phyloP scores from a whole-genome alignment of 2,329 filamentous ascomycete species.

The Paraphoma sp. region DNA sequence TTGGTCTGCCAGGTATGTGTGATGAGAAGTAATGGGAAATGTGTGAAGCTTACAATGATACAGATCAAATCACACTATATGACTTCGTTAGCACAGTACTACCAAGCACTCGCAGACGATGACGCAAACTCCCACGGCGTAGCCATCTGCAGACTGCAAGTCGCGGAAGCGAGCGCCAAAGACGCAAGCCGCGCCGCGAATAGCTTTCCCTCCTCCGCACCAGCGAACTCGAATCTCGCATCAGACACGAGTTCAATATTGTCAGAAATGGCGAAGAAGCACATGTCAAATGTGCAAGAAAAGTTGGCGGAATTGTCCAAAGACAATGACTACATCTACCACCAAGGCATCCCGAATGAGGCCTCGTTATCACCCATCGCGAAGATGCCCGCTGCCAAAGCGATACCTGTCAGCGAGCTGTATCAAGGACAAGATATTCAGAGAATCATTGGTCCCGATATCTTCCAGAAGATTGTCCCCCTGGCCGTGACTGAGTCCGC shows the following conservation, averaged over 20 bases:
- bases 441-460: constrained; percentile 92
- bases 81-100: constrained; percentile 88
- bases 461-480: constrained; percentile 96
- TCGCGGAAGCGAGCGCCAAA: constrained; percentile 78
- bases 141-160: constrained; percentile 81
- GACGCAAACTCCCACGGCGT: constrained; percentile 87
- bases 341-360: constrained; percentile 87
- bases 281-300: constrained; percentile 80
- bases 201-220: constrained; percentile 79
- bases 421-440: constrained; percentile 98
- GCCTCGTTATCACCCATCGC: constrained; percentile 80
- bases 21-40: background rate
- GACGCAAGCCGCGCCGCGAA: constrained; percentile 79
- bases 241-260: constrained; percentile 78
- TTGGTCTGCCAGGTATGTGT: constrained; percentile 74
- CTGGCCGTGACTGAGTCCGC: constrained; percentile 96
- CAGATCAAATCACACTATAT: constrained; percentile 80
- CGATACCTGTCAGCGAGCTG: constrained; percentile 93
- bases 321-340: constrained; percentile 99
- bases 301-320: constrained; percentile 78
- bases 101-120: constrained; percentile 88
- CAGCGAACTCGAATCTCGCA: constrained; percentile 81
- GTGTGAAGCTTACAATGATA: constrained; percentile 34
- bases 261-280: constrained; percentile 82
- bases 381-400: constrained; percentile 93